A percentile compares a stretch with the other conserved stretches of the same genome.
Evolutionary conservation across 306 rosid species (phyloP).

Genomic region (Gastrolobium villosum): DNA sequence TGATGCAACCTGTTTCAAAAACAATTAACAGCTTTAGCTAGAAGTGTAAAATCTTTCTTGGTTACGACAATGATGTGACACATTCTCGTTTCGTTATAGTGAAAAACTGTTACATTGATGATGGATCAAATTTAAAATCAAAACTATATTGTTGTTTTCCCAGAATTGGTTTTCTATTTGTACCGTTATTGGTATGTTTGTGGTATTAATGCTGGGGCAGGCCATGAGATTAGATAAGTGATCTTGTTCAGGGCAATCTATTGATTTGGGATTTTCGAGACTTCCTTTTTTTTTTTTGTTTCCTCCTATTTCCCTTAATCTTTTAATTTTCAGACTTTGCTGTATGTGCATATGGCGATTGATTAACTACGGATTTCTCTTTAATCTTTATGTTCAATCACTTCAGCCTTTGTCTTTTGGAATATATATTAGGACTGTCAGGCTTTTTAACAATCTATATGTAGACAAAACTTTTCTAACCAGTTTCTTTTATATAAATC

Average conservation of each 20-base stretch:
- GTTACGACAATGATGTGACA: neutral
- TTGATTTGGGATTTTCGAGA: neutral
- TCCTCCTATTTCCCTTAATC: neutral
- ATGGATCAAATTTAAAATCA: slow-evolving; percentile 32
- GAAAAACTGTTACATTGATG: slow-evolving; percentile 7
- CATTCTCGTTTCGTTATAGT: slow-evolving; percentile 1
- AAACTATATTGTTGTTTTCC: slow-evolving; percentile 21
- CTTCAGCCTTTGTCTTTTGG: slow-evolving; percentile 22
- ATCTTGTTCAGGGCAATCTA: slow-evolving; percentile 10
- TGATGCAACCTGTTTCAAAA: neutral
- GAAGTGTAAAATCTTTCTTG: neutral
- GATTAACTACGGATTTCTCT: slow-evolving; percentile 18
- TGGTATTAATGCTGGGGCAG: slow-evolving; percentile 14
- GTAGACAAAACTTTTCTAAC: slow-evolving; percentile 31
- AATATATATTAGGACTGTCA: slow-evolving; percentile 6
- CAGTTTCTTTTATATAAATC: slow-evolving; percentile 34
- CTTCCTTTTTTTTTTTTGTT: neutral
- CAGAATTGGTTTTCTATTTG: slow-evolving; percentile 11
- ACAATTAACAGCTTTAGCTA: slow-evolving; percentile 1
- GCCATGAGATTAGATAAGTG: slow-evolving; percentile 36
- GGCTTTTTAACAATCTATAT: neutral
- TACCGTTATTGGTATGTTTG: neutral
- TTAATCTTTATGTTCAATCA: neutral
- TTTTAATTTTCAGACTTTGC: slow-evolving; percentile 15
- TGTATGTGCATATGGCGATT: slow-evolving; percentile 25